Base-by-base conservation (phyloP, 768 basidiomycete genomes). In the Mycena maculata region DNA sequence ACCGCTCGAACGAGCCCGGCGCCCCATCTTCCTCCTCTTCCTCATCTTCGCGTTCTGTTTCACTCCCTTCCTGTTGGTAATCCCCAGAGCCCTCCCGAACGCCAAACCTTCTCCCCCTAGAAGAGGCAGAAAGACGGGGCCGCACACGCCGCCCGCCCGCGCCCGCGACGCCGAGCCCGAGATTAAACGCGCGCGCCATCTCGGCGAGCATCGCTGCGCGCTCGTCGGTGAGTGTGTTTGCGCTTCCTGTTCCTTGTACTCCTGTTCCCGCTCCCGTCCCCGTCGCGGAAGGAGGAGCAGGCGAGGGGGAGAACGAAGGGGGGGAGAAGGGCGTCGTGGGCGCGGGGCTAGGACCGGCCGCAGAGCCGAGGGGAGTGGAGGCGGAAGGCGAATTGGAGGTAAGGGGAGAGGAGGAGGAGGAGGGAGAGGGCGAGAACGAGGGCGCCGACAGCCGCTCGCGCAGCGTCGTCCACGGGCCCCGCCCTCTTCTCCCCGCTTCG, bases 171-270 rank as follows among this genome's bases (percentile, higher is more conserved):
- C 88, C 87, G 25, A 94, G 82, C 15, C 92, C 92, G 49, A 91
- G 80, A 71, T 92, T 91, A 73, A 94, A 91, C 11, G 91, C 92
- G 30, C 92, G 82, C 27, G 91, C 90, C 90, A 93, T 93, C 76
- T 94, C 92, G 1, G 90, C 87, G 52, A 94, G 82, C 86, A 94
- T 91, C 49, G 88, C 78, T 71, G 92, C 89, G 45, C 92, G 76
- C 57, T 90, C 86, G 75, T 92, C 87, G 22, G 9, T 61, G 53
- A 45, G 44, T 23, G 30, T 12, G n/a, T n/a, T n/a, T n/a, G 38
- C 49, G 6, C 59, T 30, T 33, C 25, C 50, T 20, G 48, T 42
- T 50, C 30, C 42, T 23, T 10, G 22, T 18, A 7, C 22, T 28
- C 25, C 22, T 23, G 47, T 23, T 48, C 11, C 12, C 27, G 27